Evolutionary conservation across 441 rosid species (phyloP).

Genomic region (Melastoma candidum): DNA sequence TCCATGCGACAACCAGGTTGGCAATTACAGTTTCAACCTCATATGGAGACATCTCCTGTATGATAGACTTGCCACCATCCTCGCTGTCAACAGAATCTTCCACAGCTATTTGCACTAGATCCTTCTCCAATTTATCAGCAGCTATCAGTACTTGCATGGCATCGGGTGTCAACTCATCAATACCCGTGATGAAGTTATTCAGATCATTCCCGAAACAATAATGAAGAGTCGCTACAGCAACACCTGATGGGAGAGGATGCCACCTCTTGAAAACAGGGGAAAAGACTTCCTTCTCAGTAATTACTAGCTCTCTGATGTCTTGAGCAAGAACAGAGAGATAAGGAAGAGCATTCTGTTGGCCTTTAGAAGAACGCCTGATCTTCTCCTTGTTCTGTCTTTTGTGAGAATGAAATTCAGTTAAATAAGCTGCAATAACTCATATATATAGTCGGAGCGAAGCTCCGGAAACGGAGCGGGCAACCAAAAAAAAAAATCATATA

Average conservation of each 20-base stretch:
- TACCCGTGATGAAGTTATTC: conserved; percentile 39
- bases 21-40: conserved; percentile 55
- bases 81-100: conserved; percentile 70
- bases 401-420: conserved; percentile 12
- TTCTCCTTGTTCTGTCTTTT: conserved; percentile 44
- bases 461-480: too few relatives aligned
- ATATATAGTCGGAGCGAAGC: too few relatives aligned
- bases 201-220: conserved; percentile 47
- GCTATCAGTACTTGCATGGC: conserved; percentile 54
- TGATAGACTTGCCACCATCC: conserved; percentile 66
- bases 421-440: too few relatives aligned
- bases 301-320: conserved; percentile 46
- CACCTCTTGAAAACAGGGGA: conserved; percentile 62
- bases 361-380: conserved; percentile 29
- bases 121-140: conserved; percentile 66
- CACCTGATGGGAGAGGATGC: conserved; percentile 71
- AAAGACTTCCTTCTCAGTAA: conserved; percentile 54
- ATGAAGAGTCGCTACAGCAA: conserved; percentile 77
- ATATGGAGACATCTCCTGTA: conserved; percentile 46
- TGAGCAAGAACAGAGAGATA: conserved; percentile 52
- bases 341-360: conserved; percentile 40
- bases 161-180: conserved; percentile 58
- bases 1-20: conserved; percentile 55
- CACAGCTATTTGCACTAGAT: conserved; percentile 71
- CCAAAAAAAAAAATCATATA: too few relatives aligned